phyloP scores from a whole-genome alignment of 192 early-diverging fungal genomes.

The Pilobolus umbonatus region DNA sequence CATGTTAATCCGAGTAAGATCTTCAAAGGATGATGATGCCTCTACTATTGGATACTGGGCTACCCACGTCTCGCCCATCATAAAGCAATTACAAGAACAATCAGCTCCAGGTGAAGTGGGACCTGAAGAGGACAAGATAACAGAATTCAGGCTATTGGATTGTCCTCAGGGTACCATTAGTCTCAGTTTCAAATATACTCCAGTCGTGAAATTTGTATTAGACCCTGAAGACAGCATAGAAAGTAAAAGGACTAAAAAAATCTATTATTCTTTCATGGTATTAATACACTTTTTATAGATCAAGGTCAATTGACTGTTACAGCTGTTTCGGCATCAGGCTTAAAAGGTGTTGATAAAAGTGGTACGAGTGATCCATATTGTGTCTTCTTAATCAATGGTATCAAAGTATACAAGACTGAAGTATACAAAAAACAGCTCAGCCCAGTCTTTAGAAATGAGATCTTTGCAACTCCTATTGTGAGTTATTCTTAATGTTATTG shows the following conservation, averaged over 20 bases:
- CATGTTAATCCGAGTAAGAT: constrained; percentile 35
- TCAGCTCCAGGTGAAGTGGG: neutral
- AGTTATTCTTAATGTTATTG: neutral
- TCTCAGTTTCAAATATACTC: constrained; percentile 40
- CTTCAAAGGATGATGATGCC: constrained; percentile 28
- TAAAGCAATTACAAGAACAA: neutral
- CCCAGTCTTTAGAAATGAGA: constrained; percentile 65
- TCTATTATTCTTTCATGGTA: neutral
- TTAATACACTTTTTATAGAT: constrained; percentile 32
- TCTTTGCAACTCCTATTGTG: constrained; percentile 45
- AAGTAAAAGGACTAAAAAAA: constrained; percentile 29
- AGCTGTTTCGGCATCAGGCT: constrained; percentile 47
- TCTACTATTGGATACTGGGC: constrained; percentile 12
- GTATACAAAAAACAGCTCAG: constrained; percentile 67
- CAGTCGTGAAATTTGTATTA: constrained; percentile 38
- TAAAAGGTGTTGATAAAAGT: constrained; percentile 64
- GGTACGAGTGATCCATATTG: constrained; percentile 74
- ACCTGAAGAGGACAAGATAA: neutral
- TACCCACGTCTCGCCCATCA: neutral
- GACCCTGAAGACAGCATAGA: constrained; percentile 47
- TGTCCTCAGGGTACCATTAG: constrained; percentile 25
- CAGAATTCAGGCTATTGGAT: constrained; percentile 16
- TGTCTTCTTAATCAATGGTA: constrained; percentile 57
- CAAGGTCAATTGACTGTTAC: constrained; percentile 63
- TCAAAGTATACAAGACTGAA: constrained; percentile 65